Base-by-base conservation (phyloP, 148 eudicot genomes). In the Chenopodium formosanum region DNA sequence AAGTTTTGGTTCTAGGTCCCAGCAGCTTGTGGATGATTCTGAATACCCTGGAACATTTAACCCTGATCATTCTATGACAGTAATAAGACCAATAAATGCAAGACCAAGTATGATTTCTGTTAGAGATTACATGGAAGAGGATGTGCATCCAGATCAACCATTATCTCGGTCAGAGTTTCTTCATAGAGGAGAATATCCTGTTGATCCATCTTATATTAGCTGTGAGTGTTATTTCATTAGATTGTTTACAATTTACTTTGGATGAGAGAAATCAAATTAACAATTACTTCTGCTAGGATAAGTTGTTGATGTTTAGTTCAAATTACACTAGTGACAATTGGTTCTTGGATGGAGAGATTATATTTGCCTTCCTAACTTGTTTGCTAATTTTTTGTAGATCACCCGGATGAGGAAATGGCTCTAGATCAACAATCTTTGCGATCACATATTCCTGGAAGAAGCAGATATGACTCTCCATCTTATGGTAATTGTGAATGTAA, bases 41-140 rank as follows among this genome's bases (percentile, higher is more conserved):
- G 82, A 73, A 19, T 29, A 64, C 52, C 48, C 83, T 60, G 47
- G 4, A 40, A 73, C 46, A 34, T 73, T 19, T 67, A 32, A 19
- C 63, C 11, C 70, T 9, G 44, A 27, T 9, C n/a, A 19, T 7
- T 64, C 78, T 52, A 32, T 44, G 70, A 31, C 44, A 5, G 17
- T 73, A 63, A 40, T 44, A 27, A 44, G 27, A 46, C 9, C 73
- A 70, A 19, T 16, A 46, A 34, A 32, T 70, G 73, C 80, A 65
- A 76, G 53, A 34, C 31, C 47, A 56, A 31, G 9, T 31, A n/a
- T 32, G 46, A 69, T 11, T 20, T 19, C 22, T 40, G 1, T 4
- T 10, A 46, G n/a, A 40, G 27, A 17, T 71, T 71, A 37, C 47
- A 5, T 34, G n/a, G 73, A 13, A 13, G 73, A 5, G 10, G 73